phyloP scores from a whole-genome alignment of 1,284 basidiomycete species.

The Boletus semigastroideus region DNA sequence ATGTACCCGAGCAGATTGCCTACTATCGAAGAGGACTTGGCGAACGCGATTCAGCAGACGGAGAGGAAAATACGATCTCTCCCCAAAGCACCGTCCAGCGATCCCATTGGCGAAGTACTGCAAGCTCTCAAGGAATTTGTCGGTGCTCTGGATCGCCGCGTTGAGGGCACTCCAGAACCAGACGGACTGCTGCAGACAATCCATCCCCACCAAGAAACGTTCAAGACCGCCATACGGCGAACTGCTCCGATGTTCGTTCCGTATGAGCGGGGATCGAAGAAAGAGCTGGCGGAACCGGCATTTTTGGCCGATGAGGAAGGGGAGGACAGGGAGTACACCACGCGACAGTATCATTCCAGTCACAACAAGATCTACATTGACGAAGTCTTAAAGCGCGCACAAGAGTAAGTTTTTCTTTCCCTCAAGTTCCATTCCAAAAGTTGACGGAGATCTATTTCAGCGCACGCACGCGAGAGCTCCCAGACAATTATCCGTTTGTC shows the following conservation, averaged over 20 bases:
- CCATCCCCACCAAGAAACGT: slow-evolving; percentile 46
- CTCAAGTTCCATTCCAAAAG: no score
- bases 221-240: slow-evolving; percentile 45
- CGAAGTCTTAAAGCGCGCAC: slow-evolving; percentile 50
- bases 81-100: slow-evolving; percentile 51
- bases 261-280: slow-evolving; percentile 14
- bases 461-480: slow-evolving; percentile 65
- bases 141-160: slow-evolving; percentile 42
- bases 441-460: slow-evolving; percentile 35
- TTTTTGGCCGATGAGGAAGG: slow-evolving; percentile 46
- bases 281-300: slow-evolving; percentile 14
- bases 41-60: slow-evolving; percentile 43
- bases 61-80: slow-evolving; percentile 40
- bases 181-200: slow-evolving; percentile 56
- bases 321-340: not conserved
- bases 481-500: slow-evolving; percentile 62
- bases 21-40: slow-evolving; percentile 51
- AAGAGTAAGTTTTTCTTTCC: slow-evolving; percentile 50
- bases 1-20: slow-evolving; percentile 51
- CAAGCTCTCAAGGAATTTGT: slow-evolving; percentile 47
- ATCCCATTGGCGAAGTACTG: slow-evolving; percentile 57
- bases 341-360: slow-evolving; percentile 17
- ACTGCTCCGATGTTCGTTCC: slow-evolving; percentile 56
- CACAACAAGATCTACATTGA: slow-evolving; percentile 48
- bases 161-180: slow-evolving; percentile 51